Base-by-base conservation (phyloP, 2,329 filamentous ascomycete genomes). In the Cadophora malorum region DNA sequence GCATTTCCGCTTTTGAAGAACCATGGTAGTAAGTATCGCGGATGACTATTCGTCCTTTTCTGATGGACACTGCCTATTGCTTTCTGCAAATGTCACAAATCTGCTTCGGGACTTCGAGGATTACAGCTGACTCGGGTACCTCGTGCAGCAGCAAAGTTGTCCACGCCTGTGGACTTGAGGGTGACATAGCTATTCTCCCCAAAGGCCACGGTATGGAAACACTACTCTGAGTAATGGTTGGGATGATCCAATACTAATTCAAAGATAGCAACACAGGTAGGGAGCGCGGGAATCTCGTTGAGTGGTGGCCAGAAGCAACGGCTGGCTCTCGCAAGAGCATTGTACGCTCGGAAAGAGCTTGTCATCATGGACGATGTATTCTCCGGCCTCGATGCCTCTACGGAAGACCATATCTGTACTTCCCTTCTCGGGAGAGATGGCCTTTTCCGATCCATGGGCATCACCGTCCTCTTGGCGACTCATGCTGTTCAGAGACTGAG, bases 141-240 rank as follows among this genome's bases (percentile, higher is more conserved):
- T 31, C 38, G 10, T 47, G 14, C 31, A 60, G 58, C 75, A 81
- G 87, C 59, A 77, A 85, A 60, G 89, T 91, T 12, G 79, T 91
- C 12, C 85, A 90, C 73, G 87, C 88, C 12, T 91, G 89, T 74
- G 88, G 88, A 0, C 79, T 91, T 5, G 80, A 84, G 19, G 82
- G 85, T 0, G 89, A 91, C 79, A 79, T 91, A 12, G 86, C 67
- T 87, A 33, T 88, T 88, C 80, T 81, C 89, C 33, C 88, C 86
- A 0, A 82, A 83, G 66, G 87, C 85, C 49, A 89, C 90, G 72
- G 78, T 82, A 70, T 90, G 89, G 0, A 87, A 89, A 74, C 8
- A 23, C 8, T 16, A 33, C 12, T 25, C 23, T 25, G 14, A 4
- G 9, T 56, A n/a, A 47, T 50, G 14, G 25, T 49, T 14, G 6